Conservation (phyloP, 2,329 filamentous ascomycete genomes). For the Stemphylium beticola region DNA sequence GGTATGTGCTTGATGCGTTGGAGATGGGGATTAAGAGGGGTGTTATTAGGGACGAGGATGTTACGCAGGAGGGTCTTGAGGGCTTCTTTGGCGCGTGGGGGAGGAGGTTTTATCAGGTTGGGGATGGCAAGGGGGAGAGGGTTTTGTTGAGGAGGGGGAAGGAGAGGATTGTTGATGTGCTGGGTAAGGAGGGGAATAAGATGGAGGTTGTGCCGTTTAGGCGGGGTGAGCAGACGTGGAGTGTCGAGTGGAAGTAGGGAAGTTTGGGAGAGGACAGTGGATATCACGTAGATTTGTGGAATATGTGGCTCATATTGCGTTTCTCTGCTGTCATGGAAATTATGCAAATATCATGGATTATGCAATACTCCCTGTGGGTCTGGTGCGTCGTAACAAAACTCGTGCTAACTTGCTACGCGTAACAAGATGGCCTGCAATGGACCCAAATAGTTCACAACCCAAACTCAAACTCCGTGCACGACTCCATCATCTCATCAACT, state of each 20-base stretch:
- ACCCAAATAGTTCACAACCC: too few relatives aligned
- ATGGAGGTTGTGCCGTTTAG: constrained; percentile 71
- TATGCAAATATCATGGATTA: too few relatives aligned
- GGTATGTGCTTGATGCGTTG: constrained; percentile 69
- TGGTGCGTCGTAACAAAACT: too few relatives aligned
- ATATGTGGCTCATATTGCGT: too few relatives aligned
- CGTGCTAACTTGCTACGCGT: too few relatives aligned
- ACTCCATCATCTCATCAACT: too few relatives aligned
- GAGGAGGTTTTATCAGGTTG: constrained; percentile 63
- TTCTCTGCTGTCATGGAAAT: too few relatives aligned
- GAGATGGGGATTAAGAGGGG: constrained; percentile 66
- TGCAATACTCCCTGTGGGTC: too few relatives aligned
- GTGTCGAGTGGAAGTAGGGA: constrained; percentile 49
- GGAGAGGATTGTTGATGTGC: constrained; percentile 61
- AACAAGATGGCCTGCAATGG: too few relatives aligned
- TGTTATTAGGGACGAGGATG: constrained; percentile 59
- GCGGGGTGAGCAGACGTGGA: constrained; percentile 66
- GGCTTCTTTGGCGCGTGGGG: constrained; percentile 65
- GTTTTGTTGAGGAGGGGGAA: constrained; percentile 64
- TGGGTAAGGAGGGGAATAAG: constrained; percentile 58
- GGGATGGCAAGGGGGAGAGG: constrained; percentile 52
- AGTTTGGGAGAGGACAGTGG: too few relatives aligned
- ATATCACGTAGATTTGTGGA: too few relatives aligned
- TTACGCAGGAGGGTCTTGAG: constrained; percentile 61
- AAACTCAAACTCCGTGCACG: too few relatives aligned